Percentiles rank a stretch among this genome's conserved stretches.
Conservation (phyloP, 495 filamentous ascomycete genomes). For the Xylaria scruposa region DNA sequence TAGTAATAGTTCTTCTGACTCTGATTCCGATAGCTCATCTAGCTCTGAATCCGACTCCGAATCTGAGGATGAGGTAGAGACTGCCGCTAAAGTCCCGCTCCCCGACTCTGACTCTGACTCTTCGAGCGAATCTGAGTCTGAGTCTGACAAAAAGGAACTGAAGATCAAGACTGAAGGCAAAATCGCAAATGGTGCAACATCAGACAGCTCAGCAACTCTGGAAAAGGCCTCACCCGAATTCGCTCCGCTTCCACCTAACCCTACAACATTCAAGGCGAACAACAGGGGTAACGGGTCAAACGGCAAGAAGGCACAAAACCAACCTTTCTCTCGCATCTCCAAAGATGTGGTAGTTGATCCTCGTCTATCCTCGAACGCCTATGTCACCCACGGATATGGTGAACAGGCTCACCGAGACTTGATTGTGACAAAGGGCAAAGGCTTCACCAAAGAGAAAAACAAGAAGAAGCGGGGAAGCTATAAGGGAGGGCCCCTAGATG, state of each 20-base stretch:
- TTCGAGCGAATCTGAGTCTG: conserved; percentile 49
- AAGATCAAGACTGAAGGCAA: conserved; percentile 31
- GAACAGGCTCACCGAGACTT: conserved; percentile 85
- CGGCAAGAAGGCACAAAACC: conserved; percentile 60
- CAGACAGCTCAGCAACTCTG: conserved; percentile 51
- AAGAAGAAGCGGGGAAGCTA: conserved; percentile 91
- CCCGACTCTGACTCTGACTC: conserved; percentile 47
- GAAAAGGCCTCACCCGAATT: conserved; percentile 50
- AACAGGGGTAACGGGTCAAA: conserved; percentile 48
- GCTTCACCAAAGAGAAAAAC: conserved; percentile 99
- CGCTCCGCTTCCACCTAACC: conserved; percentile 58
- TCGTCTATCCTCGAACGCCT: conserved; percentile 70
- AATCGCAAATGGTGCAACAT: conserved; percentile 27
- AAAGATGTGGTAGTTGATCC: conserved; percentile 65
- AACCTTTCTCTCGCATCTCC: conserved; percentile 70
- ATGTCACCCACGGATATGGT: conserved; percentile 84
- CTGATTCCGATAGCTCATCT: conserved; percentile 54
- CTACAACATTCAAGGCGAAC: conserved; percentile 45
- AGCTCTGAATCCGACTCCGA: conserved; percentile 45
- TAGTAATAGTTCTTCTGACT: conserved; percentile 47
- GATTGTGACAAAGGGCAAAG: conserved; percentile 89
- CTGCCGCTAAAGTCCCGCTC: conserved; percentile 58
- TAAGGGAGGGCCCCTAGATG: conserved; percentile 82
- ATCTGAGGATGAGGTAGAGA: conserved; percentile 50
- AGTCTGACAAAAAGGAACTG: conserved; percentile 42